Evolutionary conservation across 129 eudicot genomes (phyloP).

Genomic region (Glebionis coronaria): DNA sequence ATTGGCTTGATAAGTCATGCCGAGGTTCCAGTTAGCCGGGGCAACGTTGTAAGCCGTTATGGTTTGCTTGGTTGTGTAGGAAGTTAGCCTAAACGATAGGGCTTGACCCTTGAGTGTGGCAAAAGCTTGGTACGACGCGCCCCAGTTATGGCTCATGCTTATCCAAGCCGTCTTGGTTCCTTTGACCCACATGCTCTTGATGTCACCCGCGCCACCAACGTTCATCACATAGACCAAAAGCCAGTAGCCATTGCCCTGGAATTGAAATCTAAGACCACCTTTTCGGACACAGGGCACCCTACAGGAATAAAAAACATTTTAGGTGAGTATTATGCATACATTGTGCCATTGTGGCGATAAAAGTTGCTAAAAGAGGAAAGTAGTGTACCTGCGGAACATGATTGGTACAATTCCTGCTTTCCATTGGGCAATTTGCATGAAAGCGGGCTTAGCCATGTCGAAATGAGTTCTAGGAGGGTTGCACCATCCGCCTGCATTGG

Average conservation of each 20-base stretch:
- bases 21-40: constrained; percentile 67
- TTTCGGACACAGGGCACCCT: constrained; percentile 67
- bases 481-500: constrained; percentile 94
- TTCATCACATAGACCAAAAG: constrained; percentile 75
- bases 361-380: too few relatives aligned
- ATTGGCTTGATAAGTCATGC: constrained; percentile 59
- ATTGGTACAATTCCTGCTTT: constrained; percentile 88
- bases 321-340: not conserved
- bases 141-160: constrained; percentile 97
- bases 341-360: not conserved
- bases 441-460: constrained; percentile 91
- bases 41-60: constrained; percentile 74
- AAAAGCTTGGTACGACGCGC: constrained; percentile 83
- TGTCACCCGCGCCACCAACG: constrained; percentile 91
- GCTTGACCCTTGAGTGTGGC: constrained; percentile 64
- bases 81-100: constrained; percentile 66
- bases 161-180: constrained; percentile 89
- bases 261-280: constrained; percentile 60
- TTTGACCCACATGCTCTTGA: constrained; percentile 70
- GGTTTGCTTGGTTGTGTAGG: constrained; percentile 58
- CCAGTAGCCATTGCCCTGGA: constrained; percentile 86
- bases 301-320: not conserved
- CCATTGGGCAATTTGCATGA: constrained; percentile 83
- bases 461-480: constrained; percentile 92
- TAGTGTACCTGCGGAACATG: constrained; percentile 60